Conservation (phyloP, 352 stramenopile species). For the Globisporangium cederbergense region DNA sequence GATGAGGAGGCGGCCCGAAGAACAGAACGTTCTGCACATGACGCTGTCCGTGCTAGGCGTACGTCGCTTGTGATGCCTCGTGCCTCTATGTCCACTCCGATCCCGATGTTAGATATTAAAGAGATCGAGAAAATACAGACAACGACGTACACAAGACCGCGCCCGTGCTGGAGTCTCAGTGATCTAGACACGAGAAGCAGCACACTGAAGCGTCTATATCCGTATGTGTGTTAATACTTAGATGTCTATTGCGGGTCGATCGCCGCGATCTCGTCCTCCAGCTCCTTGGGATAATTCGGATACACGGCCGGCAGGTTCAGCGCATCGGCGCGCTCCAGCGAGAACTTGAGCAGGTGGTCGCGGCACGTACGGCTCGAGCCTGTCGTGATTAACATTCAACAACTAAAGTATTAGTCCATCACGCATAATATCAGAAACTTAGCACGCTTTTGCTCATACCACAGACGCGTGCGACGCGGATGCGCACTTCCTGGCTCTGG, state of each 20-base stretch:
- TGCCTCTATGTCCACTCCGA: background rate
- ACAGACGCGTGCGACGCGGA: slow-evolving; percentile 64
- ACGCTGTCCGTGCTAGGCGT: background rate
- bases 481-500: slow-evolving; percentile 52
- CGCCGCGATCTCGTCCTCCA: slow-evolving; percentile 45
- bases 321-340: slow-evolving; percentile 40
- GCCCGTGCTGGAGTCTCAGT: background rate
- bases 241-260: slow-evolving; percentile 42
- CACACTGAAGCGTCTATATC: background rate
- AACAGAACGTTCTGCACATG: background rate
- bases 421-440: background rate
- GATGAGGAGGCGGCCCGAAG: background rate
- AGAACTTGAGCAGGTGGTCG: slow-evolving; percentile 49
- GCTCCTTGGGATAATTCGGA: slow-evolving; percentile 35
- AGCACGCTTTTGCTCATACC: slow-evolving; percentile 28
- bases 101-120: slow-evolving; percentile 14
- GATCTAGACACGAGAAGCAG: background rate
- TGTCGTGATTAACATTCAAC: slow-evolving; percentile 9
- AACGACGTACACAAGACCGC: background rate
- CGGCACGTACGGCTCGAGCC: slow-evolving; percentile 52
- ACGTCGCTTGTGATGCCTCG: background rate
- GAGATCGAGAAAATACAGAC: slow-evolving; percentile 3
- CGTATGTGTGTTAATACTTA: slow-evolving; percentile 3
- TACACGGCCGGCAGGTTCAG: slow-evolving; percentile 35
- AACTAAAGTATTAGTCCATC: background rate